Conservation (phyloP, 2,329 filamentous ascomycete genomes). For the Diaporthe velutina region DNA sequence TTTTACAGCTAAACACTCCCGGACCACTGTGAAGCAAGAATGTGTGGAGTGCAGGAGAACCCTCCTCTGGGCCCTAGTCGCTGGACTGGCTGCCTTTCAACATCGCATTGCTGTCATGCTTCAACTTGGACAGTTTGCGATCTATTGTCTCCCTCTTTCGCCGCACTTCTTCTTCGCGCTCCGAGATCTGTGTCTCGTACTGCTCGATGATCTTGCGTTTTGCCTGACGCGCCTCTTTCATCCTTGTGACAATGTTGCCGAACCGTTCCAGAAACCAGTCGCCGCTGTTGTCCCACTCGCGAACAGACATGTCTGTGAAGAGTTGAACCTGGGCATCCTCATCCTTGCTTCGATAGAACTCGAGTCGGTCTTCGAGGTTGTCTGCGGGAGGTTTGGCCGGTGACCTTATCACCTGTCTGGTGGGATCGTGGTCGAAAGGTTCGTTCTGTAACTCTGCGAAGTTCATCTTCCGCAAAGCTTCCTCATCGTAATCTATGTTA, state of each 20-base stretch:
- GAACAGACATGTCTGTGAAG: constrained; percentile 65
- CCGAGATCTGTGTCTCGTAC: constrained; percentile 69
- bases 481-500: constrained; percentile 70
- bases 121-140: constrained; percentile 66
- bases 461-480: constrained; percentile 65
- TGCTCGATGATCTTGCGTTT: constrained; percentile 63
- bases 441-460: constrained; percentile 64
- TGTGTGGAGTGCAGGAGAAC: background rate
- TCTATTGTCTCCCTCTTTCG: constrained; percentile 67
- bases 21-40: background rate
- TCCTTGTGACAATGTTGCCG: constrained; percentile 59
- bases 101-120: constrained; percentile 68
- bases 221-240: constrained; percentile 61
- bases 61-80: constrained; percentile 11
- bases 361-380: constrained; percentile 62
- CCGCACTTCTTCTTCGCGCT: constrained; percentile 67
- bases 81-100: constrained; percentile 59
- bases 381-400: constrained; percentile 51
- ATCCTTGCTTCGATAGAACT: constrained; percentile 61
- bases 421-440: constrained; percentile 69
- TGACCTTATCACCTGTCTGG: constrained; percentile 57
- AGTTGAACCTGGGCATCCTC: constrained; percentile 59
- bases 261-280: constrained; percentile 72
- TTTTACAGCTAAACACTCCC: background rate
- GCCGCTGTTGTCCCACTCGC: constrained; percentile 71